A percentile compares a stretch with the other conserved stretches of the same genome.
Conservation (phyloP, 2,329 filamentous ascomycete species). For the Fusarium verticillioides region DNA sequence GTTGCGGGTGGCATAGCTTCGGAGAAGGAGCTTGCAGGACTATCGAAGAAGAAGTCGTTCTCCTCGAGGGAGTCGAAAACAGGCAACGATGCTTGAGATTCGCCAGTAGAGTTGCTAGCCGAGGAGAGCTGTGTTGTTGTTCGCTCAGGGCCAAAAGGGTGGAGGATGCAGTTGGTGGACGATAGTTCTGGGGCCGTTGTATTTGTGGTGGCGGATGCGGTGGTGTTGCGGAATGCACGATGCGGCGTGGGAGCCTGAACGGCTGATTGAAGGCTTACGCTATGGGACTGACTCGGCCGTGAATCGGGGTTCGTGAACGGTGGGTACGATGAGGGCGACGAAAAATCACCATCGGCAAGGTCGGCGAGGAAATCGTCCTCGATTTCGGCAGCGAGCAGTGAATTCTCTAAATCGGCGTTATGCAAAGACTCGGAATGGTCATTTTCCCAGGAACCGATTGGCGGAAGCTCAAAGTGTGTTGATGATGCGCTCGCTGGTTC, state of each 20-base stretch:
- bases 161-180: conserved; percentile 34
- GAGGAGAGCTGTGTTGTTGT: conserved; percentile 38
- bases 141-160: conserved; percentile 30
- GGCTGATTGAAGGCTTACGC: conserved; percentile 20
- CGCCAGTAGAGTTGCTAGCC: conserved; percentile 35
- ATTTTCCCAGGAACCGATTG: conserved; percentile 2
- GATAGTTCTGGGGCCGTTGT: conserved; percentile 31
- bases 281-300: conserved; percentile 22
- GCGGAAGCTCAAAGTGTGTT: conserved; percentile 8
- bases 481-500: conserved; percentile 11
- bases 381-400: conserved; percentile 9
- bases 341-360: conserved; percentile 48
- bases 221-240: conserved; percentile 19
- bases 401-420: conserved; percentile 7
- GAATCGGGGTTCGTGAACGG: conserved; percentile 39
- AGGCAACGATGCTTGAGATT: conserved; percentile 43
- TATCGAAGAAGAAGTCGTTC: conserved; percentile 39
- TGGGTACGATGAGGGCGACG: conserved; percentile 52
- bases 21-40: conserved; percentile 45
- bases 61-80: conserved; percentile 47
- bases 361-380: conserved; percentile 43
- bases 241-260: conserved; percentile 36
- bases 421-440: neutral
- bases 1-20: conserved; percentile 45
- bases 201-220: neutral